Base-by-base conservation (phyloP, 2,329 filamentous ascomycete species). In the Cladosporium sp. region DNA sequence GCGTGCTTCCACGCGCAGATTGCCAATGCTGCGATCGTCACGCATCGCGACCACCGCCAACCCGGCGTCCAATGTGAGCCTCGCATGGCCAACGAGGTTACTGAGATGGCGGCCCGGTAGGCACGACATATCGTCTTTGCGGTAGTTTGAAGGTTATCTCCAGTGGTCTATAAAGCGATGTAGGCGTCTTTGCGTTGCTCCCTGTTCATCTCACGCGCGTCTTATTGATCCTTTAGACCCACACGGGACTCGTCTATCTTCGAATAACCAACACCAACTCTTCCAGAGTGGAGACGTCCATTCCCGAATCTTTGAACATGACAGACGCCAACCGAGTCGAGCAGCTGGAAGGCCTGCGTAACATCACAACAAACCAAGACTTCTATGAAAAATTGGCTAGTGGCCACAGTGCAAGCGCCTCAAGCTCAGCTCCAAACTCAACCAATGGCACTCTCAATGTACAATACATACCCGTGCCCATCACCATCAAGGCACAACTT, bases 401-500 rank as follows among this genome's bases (percentile, higher is more conserved):
- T n/a, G 73, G 73, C 38, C 71, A 72, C 51, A 69, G 69, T 41
- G 69, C 72, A 11, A 69, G 63, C 18, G 63, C 54, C 3, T 36
- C 41, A 14, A 64, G 41, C 61, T 64, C 61, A 3, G 18, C 14
- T n/a, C 49, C 51, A 14, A 36, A 36, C 18, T 64, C 61, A 18
- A 34, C 51, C 36, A 44, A 57, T 34, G 21, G 30, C 21, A 15
- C 26, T 5, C 21, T 36, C 14, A 59, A 59, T 4, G 57, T 65
- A 2, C 63, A 65, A 44, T 74, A 72, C 65, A 70, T 75, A 41
- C 73, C 73, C 6, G 73, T 75, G n/a, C 73, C 73, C 14, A 73
- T 74, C 24, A 74, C 73, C 5, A 68, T 75, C 59, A 75, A 75
- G 66, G 69, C 72, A 12, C 73, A 75, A 55, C 66, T 75, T 24